Conservation (phyloP, 2,329 filamentous ascomycete species). For the Metarhizium robertsii region DNA sequence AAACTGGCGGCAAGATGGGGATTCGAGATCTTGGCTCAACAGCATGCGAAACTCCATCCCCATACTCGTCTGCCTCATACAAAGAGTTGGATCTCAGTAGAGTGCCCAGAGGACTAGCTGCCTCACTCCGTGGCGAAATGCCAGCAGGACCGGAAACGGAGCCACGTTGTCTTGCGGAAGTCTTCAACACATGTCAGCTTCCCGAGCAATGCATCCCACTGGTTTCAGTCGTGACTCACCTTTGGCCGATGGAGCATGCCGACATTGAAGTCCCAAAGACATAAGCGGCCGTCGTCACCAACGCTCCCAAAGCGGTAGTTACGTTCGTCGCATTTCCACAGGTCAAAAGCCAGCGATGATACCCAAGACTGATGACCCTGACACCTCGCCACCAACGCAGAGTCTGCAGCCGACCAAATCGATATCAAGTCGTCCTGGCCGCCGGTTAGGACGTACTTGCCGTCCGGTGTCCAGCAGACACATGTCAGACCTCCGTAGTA, state of each 20-base stretch:
- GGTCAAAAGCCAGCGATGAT: slow-evolving; percentile 85
- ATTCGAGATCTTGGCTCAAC: slow-evolving; percentile 80
- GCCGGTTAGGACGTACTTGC: slow-evolving; percentile 89
- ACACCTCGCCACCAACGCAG: slow-evolving; percentile 78
- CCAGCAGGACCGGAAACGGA: slow-evolving; percentile 42
- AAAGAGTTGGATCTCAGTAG: slow-evolving; percentile 65
- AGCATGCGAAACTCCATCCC: slow-evolving; percentile 58
- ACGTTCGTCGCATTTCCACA: slow-evolving; percentile 90
- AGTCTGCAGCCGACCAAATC: slow-evolving; percentile 86
- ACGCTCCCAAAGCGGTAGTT: slow-evolving; percentile 96
- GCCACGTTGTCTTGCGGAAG: slow-evolving; percentile 32
- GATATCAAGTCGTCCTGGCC: slow-evolving; percentile 94
- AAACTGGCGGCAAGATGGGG: slow-evolving; percentile 80
- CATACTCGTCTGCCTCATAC: slow-evolving; percentile 45
- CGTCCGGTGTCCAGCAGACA: slow-evolving; percentile 96
- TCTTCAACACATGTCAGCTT: slow-evolving; percentile 5
- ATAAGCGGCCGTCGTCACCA: slow-evolving; percentile 81
- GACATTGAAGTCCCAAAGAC: slow-evolving; percentile 96
- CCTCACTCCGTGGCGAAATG: slow-evolving; percentile 47
- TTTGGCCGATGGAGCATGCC: slow-evolving; percentile 92
- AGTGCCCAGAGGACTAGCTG: slow-evolving; percentile 47
- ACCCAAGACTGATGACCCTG: slow-evolving; percentile 97
- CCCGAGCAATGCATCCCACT: neutral
- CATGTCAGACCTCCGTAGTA: slow-evolving; percentile 93
- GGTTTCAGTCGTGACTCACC: slow-evolving; percentile 8